Evolutionary conservation across 441 rosid species (phyloP).

Genomic region (Raphanus hybrid): DNA sequence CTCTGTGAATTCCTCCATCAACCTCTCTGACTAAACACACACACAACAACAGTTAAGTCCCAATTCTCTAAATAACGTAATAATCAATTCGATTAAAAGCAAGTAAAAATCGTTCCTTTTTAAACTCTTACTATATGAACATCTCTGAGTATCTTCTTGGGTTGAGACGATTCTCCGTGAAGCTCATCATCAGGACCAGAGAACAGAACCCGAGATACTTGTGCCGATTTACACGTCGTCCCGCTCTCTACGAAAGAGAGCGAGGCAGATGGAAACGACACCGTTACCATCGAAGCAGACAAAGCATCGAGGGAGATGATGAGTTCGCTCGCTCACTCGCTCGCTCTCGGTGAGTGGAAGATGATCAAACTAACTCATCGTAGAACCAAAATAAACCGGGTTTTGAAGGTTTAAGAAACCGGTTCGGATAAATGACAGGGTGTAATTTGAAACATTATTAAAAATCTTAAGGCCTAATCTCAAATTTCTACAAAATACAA

Average conservation of each 20-base stretch:
- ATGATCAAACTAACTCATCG: slow-evolving; percentile 14
- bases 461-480: not conserved
- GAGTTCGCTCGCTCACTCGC: not conserved
- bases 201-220: slow-evolving; percentile 55
- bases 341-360: slow-evolving; percentile 17
- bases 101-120: not conserved
- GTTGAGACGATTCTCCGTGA: slow-evolving; percentile 41
- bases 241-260: slow-evolving; percentile 62
- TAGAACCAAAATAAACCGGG: not conserved
- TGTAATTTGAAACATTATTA: not conserved
- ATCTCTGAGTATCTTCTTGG: slow-evolving; percentile 54
- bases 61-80: slow-evolving; percentile 15
- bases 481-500: slow-evolving; percentile 2
- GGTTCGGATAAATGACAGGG: not conserved
- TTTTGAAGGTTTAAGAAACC: not conserved
- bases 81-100: not conserved
- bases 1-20: slow-evolving; percentile 85
- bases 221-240: slow-evolving; percentile 49
- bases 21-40: slow-evolving; percentile 55
- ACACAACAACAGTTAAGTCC: slow-evolving; percentile 6
- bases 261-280: slow-evolving; percentile 67
- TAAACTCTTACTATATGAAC: slow-evolving; percentile 64
- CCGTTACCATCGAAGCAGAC: slow-evolving; percentile 57
- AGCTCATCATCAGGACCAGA: slow-evolving; percentile 47
- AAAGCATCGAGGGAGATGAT: not conserved